A percentile compares a stretch with the other conserved stretches of the same genome.
Evolutionary conservation across 306 rosid genomes (phyloP).

Genomic region (Vicia villosa): DNA sequence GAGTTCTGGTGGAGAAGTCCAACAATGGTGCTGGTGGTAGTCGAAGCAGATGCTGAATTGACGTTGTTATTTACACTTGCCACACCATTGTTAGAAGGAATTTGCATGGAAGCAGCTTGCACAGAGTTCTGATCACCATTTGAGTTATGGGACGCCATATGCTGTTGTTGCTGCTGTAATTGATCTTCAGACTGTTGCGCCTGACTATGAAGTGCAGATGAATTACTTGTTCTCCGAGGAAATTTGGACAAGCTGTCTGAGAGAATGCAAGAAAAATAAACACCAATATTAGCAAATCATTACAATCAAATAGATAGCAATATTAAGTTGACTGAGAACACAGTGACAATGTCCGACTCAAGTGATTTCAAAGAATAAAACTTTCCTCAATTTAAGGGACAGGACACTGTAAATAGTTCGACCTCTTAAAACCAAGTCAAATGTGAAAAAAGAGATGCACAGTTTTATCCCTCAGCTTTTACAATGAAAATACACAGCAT

Average conservation of each 20-base stretch:
- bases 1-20: constrained; percentile 98
- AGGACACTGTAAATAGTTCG: background rate
- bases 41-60: constrained; percentile 71
- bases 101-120: constrained; percentile 63
- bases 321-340: background rate
- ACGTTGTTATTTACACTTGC: constrained; percentile 63
- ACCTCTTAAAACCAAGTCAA: background rate
- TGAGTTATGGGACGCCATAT: constrained; percentile 54
- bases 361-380: background rate
- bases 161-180: constrained; percentile 53
- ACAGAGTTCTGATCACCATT: constrained; percentile 57
- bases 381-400: background rate
- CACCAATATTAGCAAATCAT: constrained; percentile 2
- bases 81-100: constrained; percentile 75
- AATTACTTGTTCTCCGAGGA: constrained; percentile 76
- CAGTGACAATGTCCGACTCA: background rate
- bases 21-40: constrained; percentile 88
- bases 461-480: background rate
- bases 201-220: constrained; percentile 67
- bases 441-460: background rate
- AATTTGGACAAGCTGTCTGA: constrained; percentile 91
- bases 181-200: constrained; percentile 73
- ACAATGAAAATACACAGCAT: background rate
- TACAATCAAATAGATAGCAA: constrained; percentile 27
- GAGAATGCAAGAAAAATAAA: constrained; percentile 26